Conservation (phyloP, 2,329 filamentous ascomycete genomes). For the Colletotrichum sp. region DNA sequence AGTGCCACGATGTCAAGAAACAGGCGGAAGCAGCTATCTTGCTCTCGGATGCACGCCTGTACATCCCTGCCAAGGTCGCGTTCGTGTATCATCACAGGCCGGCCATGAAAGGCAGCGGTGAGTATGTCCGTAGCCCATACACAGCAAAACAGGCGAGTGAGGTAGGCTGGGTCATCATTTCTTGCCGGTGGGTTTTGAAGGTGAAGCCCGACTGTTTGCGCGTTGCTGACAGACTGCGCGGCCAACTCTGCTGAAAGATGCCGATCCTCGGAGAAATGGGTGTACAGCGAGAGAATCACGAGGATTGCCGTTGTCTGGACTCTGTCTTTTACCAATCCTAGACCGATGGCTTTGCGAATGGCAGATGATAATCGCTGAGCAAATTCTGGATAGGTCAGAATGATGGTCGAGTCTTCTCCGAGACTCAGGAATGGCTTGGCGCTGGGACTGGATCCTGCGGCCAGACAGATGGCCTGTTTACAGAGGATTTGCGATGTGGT, state of each 20-base stretch:
- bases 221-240: slow-evolving; percentile 26
- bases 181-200: slow-evolving; percentile 26
- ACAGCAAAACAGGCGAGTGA: slow-evolving; percentile 27
- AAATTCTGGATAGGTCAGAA: slow-evolving; percentile 18
- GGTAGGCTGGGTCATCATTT: slow-evolving; percentile 12
- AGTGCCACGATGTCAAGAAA: slow-evolving; percentile 26
- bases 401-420: background rate
- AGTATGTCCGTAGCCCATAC: slow-evolving; percentile 28
- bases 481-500: slow-evolving; percentile 23
- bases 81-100: slow-evolving; percentile 28
- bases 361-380: slow-evolving; percentile 12
- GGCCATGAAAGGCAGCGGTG: slow-evolving; percentile 26
- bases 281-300: slow-evolving; percentile 33
- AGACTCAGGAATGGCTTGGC: slow-evolving; percentile 22
- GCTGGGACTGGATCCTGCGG: slow-evolving; percentile 24
- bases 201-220: slow-evolving; percentile 28
- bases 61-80: slow-evolving; percentile 26
- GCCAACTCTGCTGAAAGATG: slow-evolving; percentile 22
- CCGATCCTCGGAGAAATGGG: slow-evolving; percentile 18
- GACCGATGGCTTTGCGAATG: slow-evolving; percentile 14
- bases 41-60: slow-evolving; percentile 23
- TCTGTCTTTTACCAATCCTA: slow-evolving; percentile 11
- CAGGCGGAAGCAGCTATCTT: slow-evolving; percentile 25
- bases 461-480: slow-evolving; percentile 26
- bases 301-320: slow-evolving; percentile 32